Base-by-base conservation (phyloP, 73 alveolate species). In the Uronychia setigera region DNA sequence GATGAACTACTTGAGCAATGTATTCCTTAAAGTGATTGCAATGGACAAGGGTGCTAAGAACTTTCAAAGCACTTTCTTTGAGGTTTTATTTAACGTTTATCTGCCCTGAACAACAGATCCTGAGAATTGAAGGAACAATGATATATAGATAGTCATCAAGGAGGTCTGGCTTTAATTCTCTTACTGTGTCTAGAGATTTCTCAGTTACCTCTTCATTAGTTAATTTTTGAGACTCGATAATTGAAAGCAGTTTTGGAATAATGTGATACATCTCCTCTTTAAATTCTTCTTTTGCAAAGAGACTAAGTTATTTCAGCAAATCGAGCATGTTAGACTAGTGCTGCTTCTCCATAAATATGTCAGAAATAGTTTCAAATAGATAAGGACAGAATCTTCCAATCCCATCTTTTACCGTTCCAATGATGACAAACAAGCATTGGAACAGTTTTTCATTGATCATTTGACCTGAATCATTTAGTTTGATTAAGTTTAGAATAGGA, bases 61-160 rank as follows among this genome's bases (percentile, higher is more conserved):
- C 78, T 31, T 76, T 79, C 27, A 92, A 26, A 13, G 90, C 88
- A 14, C 85, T 86, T 28, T 82, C 60, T 46, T 87, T 84, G 76
- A 85, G 74, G 33, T 58, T 77, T 25, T 35, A 19, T 32, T 79
- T 80, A 32, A 33, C 75, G 46, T 80, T 35, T 79, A 86, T 26
- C 19, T 81, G 35, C 29, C 91, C 87, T 58, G 75, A 76, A 26
- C 82, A 35, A 35, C 90, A 90, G 1, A 92, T 83, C 34, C 87
- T 78, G 80, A 92, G 60, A 88, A 92, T 80, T 29, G 88, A 77
- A 27, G 97, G 95, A 26, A 92, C 80, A 31, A 91, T 88, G 25
- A 92, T 87, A 85, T 79, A 92, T 19, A 92, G 82, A 78, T 92
- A 92, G 84, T 92, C 93, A 87, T 89, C 90, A 0, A 92, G 82